These are phyloP conservation scores for Thoreauomyces humboldtii DNA, from an alignment of 192 early-diverging fungal genomes.

Conservation along the genomic window DNA sequence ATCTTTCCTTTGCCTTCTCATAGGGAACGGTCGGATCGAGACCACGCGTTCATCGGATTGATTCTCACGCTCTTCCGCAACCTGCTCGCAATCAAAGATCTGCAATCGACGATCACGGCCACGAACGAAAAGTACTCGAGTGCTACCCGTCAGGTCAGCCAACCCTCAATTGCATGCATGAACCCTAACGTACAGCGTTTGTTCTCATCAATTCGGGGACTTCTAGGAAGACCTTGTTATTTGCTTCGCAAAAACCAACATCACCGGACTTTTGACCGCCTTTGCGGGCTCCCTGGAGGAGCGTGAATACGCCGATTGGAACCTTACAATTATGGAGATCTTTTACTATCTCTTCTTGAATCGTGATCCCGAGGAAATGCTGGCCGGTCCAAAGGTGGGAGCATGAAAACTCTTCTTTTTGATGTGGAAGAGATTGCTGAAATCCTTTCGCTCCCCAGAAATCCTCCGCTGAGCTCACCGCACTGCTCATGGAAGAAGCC, in stretches of 20 bases:
- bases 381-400: background rate
- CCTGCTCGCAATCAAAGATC: slow-evolving; percentile 75
- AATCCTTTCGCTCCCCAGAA: background rate
- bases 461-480: background rate
- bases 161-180: too few relatives aligned
- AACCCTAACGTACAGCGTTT: slow-evolving; percentile 3
- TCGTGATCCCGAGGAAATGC: slow-evolving; percentile 45
- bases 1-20: slow-evolving; percentile 9
- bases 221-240: slow-evolving; percentile 57
- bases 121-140: slow-evolving; percentile 54
- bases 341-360: slow-evolving; percentile 60
- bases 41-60: slow-evolving; percentile 61
- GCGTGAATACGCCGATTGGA: slow-evolving; percentile 61
- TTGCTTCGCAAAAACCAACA: slow-evolving; percentile 55
- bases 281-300: slow-evolving; percentile 64
- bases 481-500: slow-evolving; percentile 23
- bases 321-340: slow-evolving; percentile 60
- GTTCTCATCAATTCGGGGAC: too few relatives aligned
- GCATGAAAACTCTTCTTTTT: background rate
- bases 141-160: slow-evolving; percentile 67
- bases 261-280: slow-evolving; percentile 67
- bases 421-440: background rate
- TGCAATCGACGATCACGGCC: slow-evolving; percentile 54
- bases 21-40: slow-evolving; percentile 57
- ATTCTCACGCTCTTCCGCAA: slow-evolving; percentile 78